Evolutionary conservation across 23 red algal genomes (phyloP), one percentile per base, ranked within the genome.

Genomic region (Cyanidiococcus yangmingshanensis): DNA sequence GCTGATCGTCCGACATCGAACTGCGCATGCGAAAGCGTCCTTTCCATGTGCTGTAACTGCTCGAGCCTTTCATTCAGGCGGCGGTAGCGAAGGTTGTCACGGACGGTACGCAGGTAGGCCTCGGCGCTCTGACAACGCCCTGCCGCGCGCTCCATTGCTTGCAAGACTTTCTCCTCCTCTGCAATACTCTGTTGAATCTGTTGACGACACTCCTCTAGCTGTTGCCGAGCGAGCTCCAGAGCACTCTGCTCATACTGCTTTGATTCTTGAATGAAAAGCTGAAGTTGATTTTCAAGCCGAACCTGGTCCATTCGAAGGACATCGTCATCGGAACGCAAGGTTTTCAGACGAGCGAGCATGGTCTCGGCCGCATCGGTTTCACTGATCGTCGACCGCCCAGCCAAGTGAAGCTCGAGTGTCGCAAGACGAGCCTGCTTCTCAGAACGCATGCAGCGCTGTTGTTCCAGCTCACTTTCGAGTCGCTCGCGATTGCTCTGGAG

Each of bases 81-180:
- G 63, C 63, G 63, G 63, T 71, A 71, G 16, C 63, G 63, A 25
- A 71, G 63, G 63, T 71, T 71, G 63, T 71, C 63, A 7, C 63
- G 63, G 3, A 71, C 32, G 7, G 3, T 7, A 35, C 32, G 63
- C 63, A 71, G 63, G 7, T 71, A 25, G 12, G 63, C 7, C 3
- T 32, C 63, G 45, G 45, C 45, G 45, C 21, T 54, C 45, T 54
- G 45, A 21, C 45, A 21, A 15, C 21, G 45, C 45, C 45, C 45
- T 7, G 45, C 45, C 45, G 12, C 7, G 12, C 21, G 45, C 7
- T 7, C 45, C 21, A 54, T 21, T 15, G 21, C 45, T 21, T 54
- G 45, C 45, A 54, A 7, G 7, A 21, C 45, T 21, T 54, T 7
- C 45, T 7, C 45, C 21, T 54, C 45, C 21, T 54, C 45, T 7